A percentile compares a stretch with the other conserved stretches of the same genome.
Evolutionary conservation across 257 asterid genomes (phyloP).

Genomic region (Verbascum thapsus): DNA sequence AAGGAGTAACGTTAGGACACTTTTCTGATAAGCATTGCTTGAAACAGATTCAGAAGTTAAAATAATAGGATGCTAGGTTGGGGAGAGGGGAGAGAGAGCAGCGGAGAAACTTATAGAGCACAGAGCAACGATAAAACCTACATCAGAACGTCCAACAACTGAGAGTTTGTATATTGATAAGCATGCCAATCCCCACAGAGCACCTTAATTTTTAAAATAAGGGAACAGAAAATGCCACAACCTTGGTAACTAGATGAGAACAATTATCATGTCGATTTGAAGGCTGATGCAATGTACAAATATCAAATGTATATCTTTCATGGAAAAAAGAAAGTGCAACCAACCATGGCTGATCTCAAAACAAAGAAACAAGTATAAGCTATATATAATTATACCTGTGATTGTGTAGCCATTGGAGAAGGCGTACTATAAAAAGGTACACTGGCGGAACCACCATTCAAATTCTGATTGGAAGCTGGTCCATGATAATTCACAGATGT

Average conservation of each 20-base stretch:
- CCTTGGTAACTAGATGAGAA: constrained; percentile 21
- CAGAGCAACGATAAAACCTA: constrained; percentile 1
- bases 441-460: constrained; percentile 54
- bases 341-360: constrained; percentile 22
- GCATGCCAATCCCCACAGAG: constrained; percentile 7
- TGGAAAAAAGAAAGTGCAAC: constrained; percentile 20
- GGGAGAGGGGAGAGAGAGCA: background rate
- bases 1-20: background rate
- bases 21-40: background rate
- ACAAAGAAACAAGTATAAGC: constrained; percentile 36
- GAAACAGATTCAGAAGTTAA: background rate
- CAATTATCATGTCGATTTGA: background rate
- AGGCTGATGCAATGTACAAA: constrained; percentile 12
- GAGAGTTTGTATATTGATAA: constrained; percentile 4
- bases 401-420: constrained; percentile 74
- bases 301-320: constrained; percentile 8
- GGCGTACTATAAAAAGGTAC: constrained; percentile 82
- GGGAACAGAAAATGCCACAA: background rate
- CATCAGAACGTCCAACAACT: background rate
- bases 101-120: background rate
- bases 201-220: constrained; percentile 2
- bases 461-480: constrained; percentile 52
- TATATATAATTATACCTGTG: constrained; percentile 60
- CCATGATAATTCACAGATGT: constrained; percentile 65
- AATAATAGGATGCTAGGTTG: too few species aligned